Evolutionary conservation across 75 land plant species (phyloP).

Genomic region (Sequoia sempervirens): DNA sequence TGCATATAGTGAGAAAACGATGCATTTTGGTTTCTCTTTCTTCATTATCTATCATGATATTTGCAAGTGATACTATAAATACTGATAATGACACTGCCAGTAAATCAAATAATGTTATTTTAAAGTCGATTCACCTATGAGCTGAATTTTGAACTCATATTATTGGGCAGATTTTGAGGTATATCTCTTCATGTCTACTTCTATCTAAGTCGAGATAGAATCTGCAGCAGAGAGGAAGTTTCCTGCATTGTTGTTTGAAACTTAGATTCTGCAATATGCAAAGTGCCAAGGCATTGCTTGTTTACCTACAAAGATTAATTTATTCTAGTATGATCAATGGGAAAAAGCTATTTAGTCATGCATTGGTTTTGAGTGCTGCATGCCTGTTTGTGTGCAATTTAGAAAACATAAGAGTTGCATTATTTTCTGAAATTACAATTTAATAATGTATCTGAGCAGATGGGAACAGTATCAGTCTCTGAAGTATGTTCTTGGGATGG

Average conservation of each 20-base stretch:
- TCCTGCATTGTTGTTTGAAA: background rate
- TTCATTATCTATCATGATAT: background rate
- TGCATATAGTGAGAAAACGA: background rate
- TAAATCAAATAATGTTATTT: background rate
- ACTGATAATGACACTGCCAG: background rate
- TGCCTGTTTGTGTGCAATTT: background rate
- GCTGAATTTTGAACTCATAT: background rate
- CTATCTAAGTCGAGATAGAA: background rate
- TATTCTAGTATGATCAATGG: background rate
- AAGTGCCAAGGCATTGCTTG: background rate
- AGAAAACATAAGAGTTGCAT: background rate
- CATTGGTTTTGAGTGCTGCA: background rate
- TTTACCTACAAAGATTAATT: background rate
- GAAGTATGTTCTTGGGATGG: constrained; percentile 40
- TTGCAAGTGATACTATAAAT: background rate
- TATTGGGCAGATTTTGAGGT: background rate
- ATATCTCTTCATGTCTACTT: background rate
- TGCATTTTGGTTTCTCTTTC: background rate
- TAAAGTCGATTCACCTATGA: background rate
- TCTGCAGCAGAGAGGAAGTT: background rate
- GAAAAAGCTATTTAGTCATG: background rate
- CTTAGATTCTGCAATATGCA: background rate
- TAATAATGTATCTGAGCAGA: constrained; percentile 18
- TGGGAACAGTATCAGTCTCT: constrained; percentile 47
- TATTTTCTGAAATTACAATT: background rate